Evolutionary conservation across 257 asterid species (phyloP).

Genomic region (Solanum peruvianum): DNA sequence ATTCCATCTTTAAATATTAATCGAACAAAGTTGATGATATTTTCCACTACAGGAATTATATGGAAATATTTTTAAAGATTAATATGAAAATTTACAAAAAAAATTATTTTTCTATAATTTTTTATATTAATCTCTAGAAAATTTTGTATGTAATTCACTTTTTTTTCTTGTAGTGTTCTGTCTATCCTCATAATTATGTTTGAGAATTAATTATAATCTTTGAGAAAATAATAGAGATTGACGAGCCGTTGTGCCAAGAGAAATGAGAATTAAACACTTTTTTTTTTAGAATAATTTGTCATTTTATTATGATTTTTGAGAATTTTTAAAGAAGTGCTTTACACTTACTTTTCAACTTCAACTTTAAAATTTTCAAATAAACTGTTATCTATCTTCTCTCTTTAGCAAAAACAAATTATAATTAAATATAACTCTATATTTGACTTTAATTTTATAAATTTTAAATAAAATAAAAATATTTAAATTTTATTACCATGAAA

Average conservation of each 20-base stretch:
- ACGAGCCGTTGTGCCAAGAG: neutral
- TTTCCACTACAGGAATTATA: no score
- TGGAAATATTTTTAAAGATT: no score
- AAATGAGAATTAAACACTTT: neutral
- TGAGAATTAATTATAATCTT: neutral
- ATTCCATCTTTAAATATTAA: neutral
- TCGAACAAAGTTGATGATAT: neutral
- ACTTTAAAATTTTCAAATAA: neutral
- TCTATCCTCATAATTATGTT: neutral
- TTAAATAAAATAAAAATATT: no score
- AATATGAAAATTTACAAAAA: no score
- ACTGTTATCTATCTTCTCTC: neutral
- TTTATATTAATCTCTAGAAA: no score
- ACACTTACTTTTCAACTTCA: neutral
- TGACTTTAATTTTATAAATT: no score
- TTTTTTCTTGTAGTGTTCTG: no score
- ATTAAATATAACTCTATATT: no score
- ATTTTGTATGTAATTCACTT: no score
- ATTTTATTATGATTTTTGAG: neutral
- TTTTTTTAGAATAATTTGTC: neutral
- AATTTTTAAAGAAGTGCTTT: neutral
- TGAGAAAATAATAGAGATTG: neutral
- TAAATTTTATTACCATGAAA: no score
- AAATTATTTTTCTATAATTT: rapidly evolving
- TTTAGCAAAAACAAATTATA: neutral